Percentiles rank a stretch among this genome's conserved stretches.
Evolutionary conservation across 1,139 yeast genomes (phyloP).

Genomic region (Saccharomyces hybrid): DNA sequence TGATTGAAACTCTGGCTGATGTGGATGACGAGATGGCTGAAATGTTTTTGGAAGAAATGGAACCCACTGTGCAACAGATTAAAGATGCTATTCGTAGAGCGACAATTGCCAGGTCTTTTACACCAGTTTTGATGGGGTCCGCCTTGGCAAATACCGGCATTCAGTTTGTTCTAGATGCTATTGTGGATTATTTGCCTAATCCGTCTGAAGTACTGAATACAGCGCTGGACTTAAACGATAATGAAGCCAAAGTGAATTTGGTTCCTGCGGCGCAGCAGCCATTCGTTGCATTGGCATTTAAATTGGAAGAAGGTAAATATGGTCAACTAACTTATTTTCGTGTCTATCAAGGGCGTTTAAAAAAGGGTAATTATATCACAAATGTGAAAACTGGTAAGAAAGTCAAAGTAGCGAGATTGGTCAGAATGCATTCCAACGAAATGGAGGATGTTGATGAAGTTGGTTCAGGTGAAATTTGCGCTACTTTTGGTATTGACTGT

Average conservation of each 20-base stretch:
- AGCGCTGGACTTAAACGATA: constrained; percentile 69
- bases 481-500: constrained; percentile 98
- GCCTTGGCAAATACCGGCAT: constrained; percentile 94
- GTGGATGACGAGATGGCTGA: constrained; percentile 97
- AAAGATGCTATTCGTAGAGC: constrained; percentile 87
- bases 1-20: constrained; percentile 93
- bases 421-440: constrained; percentile 97
- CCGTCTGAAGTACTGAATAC: constrained; percentile 89
- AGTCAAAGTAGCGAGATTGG: constrained; percentile 90
- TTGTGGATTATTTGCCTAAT: constrained; percentile 90
- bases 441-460: constrained; percentile 96
- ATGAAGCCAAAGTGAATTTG: constrained; percentile 67
- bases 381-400: constrained; percentile 91
- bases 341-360: constrained; percentile 91
- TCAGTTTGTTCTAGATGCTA: constrained; percentile 92
- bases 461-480: constrained; percentile 98
- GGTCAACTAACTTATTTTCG: constrained; percentile 96
- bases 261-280: constrained; percentile 70
- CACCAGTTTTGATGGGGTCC: constrained; percentile 98
- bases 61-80: constrained; percentile 77
- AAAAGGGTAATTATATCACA: constrained; percentile 81
- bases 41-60: constrained; percentile 79
- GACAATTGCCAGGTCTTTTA: constrained; percentile 92
- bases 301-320: constrained; percentile 94
- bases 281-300: constrained; percentile 93